Conservation (phyloP, 768 basidiomycete genomes). For the Calocybe indica region DNA sequence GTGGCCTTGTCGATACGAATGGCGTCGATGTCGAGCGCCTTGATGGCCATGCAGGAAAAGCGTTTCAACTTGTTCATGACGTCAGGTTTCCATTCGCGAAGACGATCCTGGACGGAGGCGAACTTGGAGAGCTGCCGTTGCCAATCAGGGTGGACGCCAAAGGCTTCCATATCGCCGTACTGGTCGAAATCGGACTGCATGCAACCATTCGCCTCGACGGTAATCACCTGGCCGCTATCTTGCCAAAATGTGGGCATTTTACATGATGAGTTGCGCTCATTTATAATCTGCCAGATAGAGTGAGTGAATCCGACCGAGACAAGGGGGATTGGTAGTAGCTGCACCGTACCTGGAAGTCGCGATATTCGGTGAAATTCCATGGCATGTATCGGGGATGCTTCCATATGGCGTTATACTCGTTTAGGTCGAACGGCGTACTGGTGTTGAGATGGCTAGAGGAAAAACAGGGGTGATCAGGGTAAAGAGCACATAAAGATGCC, state of each 20-base stretch:
- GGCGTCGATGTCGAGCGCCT: conserved; percentile 85
- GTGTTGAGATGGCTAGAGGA: conserved; percentile 61
- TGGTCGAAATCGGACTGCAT: conserved; percentile 86
- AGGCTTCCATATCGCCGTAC: conserved; percentile 95
- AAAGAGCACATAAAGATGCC: not conserved
- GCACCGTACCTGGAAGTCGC: conserved; percentile 69
- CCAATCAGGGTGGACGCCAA: conserved; percentile 94
- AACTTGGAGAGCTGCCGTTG: conserved; percentile 93
- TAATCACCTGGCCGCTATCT: conserved; percentile 62
- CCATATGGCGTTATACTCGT: conserved; percentile 71
- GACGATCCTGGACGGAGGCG: conserved; percentile 93
- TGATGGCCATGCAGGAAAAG: conserved; percentile 84
- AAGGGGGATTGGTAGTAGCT: conserved; percentile 1
- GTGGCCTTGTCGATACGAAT: conserved; percentile 96
- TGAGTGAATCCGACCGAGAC: not conserved
- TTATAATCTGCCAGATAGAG: conserved; percentile 43
- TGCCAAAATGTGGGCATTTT: conserved; percentile 74
- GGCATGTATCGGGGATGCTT: conserved; percentile 72
- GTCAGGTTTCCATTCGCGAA: conserved; percentile 82
- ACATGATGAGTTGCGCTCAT: conserved; percentile 71
- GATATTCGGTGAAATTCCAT: conserved; percentile 83
- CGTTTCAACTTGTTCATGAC: conserved; percentile 74
- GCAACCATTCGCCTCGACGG: conserved; percentile 64
- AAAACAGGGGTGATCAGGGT: conserved; percentile 5
- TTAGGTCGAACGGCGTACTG: conserved; percentile 72